A percentile compares a stretch with the other conserved stretches of the same genome.
phyloP scores from a whole-genome alignment of 2,329 filamentous ascomycete genomes.

The Sordariomycetes sp. region DNA sequence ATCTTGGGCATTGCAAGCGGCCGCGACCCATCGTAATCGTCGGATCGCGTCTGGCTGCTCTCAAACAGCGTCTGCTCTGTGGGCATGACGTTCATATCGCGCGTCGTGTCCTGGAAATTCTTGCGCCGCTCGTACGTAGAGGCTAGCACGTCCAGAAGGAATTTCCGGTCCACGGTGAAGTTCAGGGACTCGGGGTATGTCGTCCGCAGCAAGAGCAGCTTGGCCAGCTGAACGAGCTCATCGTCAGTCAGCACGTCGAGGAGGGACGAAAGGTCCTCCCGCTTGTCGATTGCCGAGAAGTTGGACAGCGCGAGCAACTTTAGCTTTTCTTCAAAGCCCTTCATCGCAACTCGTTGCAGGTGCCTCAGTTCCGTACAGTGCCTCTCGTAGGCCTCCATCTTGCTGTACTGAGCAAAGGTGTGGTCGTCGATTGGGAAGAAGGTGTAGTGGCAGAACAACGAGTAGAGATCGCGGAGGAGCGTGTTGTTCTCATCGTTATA shows the following conservation, averaged over 20 bases:
- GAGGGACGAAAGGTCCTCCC: constrained; percentile 65
- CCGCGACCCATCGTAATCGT: constrained; percentile 73
- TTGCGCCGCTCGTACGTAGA: constrained; percentile 62
- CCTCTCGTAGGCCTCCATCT: constrained; percentile 60
- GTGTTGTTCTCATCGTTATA: constrained; percentile 63
- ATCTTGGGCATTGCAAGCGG: constrained; percentile 87
- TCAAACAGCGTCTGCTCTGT: constrained; percentile 78
- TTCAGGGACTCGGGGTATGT: constrained; percentile 63
- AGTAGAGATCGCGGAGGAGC: constrained; percentile 67
- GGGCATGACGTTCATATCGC: constrained; percentile 62
- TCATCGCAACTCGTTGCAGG: constrained; percentile 66
- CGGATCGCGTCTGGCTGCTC: constrained; percentile 61
- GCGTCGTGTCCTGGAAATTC: constrained; percentile 70
- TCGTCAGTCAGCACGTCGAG: constrained; percentile 59
- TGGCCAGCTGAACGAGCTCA: constrained; percentile 58
- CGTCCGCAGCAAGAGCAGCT: constrained; percentile 63
- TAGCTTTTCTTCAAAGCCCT: constrained; percentile 77
- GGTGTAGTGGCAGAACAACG: constrained; percentile 75
- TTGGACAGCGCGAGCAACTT: constrained; percentile 88
- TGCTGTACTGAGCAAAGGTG: constrained; percentile 62
- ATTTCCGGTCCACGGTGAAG: constrained; percentile 48
- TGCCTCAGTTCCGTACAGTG: constrained; percentile 68
- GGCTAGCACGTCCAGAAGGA: constrained; percentile 60
- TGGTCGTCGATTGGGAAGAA: constrained; percentile 87
- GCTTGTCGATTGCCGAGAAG: constrained; percentile 73